These are phyloP conservation scores for Candida dajiaensis DNA, from an alignment of 805 yeast genomes.

Conservation along the genomic window DNA sequence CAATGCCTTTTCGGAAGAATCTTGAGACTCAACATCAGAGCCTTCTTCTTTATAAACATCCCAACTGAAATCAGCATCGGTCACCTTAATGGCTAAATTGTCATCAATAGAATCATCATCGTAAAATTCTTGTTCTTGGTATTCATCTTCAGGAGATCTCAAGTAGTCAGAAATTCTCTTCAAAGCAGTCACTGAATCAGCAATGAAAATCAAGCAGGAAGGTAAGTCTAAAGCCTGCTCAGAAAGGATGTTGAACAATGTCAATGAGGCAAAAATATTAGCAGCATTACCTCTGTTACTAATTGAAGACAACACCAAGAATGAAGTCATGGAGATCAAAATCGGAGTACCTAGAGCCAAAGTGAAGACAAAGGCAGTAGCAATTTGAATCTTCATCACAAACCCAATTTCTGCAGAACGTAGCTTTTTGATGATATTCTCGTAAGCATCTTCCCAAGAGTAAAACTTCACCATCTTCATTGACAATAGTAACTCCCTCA, in stretches of 20 bases:
- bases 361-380: slow-evolving; percentile 50
- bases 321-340: slow-evolving; percentile 49
- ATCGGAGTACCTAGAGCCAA: slow-evolving; percentile 42
- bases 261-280: slow-evolving; percentile 60
- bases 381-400: slow-evolving; percentile 49
- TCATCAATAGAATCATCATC: slow-evolving; percentile 13
- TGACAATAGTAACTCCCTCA: slow-evolving; percentile 52
- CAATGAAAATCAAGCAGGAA: slow-evolving; percentile 52
- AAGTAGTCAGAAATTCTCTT: slow-evolving; percentile 53
- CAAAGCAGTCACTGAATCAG: slow-evolving; percentile 55
- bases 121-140: slow-evolving; percentile 29
- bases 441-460: slow-evolving; percentile 82
- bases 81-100: slow-evolving; percentile 40
- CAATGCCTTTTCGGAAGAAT: background rate
- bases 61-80: slow-evolving; percentile 61
- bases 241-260: slow-evolving; percentile 57
- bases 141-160: slow-evolving; percentile 38
- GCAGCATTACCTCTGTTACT: slow-evolving; percentile 42
- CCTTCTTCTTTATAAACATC: slow-evolving; percentile 28
- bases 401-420: slow-evolving; percentile 53
- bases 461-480: slow-evolving; percentile 70
- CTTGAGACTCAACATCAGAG: background rate
- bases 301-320: slow-evolving; percentile 32
- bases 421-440: slow-evolving; percentile 39
- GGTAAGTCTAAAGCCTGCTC: slow-evolving; percentile 48